Conservation (phyloP, 2,329 filamentous ascomycete genomes). For the Aspergillus sp. region DNA sequence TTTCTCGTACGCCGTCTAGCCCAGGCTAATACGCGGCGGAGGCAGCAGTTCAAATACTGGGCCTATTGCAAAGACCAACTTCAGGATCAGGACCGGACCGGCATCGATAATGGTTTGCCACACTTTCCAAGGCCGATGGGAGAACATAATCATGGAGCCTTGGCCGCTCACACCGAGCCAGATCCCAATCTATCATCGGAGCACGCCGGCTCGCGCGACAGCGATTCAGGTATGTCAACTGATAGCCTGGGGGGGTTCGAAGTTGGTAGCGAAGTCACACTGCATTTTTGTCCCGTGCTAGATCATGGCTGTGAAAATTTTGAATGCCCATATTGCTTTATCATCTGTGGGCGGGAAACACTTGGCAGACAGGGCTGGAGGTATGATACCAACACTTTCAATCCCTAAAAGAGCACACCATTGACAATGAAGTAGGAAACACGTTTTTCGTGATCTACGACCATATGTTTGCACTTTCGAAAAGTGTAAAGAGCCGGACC, state of each 20-base stretch:
- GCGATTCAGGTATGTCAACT: no score
- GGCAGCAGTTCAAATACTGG: slow-evolving; percentile 7
- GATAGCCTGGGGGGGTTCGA: no score
- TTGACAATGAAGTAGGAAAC: background rate
- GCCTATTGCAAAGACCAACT: background rate
- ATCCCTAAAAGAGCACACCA: background rate
- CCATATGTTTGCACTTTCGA: slow-evolving; percentile 4
- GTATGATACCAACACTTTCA: background rate
- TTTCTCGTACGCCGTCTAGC: slow-evolving; percentile 1
- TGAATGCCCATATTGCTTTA: slow-evolving; percentile 4
- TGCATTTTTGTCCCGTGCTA: no score
- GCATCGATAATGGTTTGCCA: no score
- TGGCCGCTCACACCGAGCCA: no score
- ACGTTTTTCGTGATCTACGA: slow-evolving; percentile 1
- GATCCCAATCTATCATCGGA: no score
- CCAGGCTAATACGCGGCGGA: background rate
- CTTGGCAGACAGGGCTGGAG: background rate
- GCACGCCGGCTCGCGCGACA: no score
- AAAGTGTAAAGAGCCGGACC: background rate
- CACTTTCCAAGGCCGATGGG: no score
- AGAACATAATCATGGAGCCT: no score
- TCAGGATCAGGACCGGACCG: background rate
- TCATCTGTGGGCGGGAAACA: background rate
- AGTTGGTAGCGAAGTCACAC: no score
- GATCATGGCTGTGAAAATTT: background rate